These are phyloP conservation scores for Corchorus olitorius DNA, from an alignment of 345 rosid species.

Conservation along the genomic window DNA sequence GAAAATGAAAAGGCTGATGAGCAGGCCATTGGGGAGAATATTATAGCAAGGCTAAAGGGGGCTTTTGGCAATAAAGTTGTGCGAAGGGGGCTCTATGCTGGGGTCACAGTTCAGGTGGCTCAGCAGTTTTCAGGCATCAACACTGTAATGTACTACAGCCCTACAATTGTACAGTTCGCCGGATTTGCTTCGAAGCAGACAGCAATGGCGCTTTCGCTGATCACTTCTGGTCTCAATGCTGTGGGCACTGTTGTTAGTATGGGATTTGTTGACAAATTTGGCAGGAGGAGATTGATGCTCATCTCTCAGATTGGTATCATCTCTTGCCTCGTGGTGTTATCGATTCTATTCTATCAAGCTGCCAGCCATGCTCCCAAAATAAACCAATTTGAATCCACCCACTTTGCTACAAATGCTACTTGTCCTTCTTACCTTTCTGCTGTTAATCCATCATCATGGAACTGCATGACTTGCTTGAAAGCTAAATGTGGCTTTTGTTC, in stretches of 20 bases:
- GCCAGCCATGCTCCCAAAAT: conserved; percentile 54
- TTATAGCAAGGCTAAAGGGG: conserved; percentile 54
- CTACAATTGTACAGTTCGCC: conserved; percentile 77
- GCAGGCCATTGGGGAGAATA: conserved; percentile 44
- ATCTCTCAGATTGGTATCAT: conserved; percentile 78
- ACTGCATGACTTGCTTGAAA: conserved; percentile 68
- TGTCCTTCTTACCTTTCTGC: conserved; percentile 46
- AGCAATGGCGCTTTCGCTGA: conserved; percentile 73
- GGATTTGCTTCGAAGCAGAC: conserved; percentile 85
- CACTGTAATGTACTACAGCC: conserved; percentile 85
- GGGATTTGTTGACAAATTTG: conserved; percentile 71
- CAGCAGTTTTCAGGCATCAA: conserved; percentile 92
- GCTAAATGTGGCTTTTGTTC: conserved; percentile 68
- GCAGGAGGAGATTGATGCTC: conserved; percentile 77
- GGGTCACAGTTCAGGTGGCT: conserved; percentile 81
- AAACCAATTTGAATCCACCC: conserved; percentile 31
- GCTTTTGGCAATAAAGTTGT: conserved; percentile 51
- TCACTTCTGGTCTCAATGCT: conserved; percentile 83
- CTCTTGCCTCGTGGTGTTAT: conserved; percentile 47
- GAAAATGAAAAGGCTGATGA: conserved; percentile 65
- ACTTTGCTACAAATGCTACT: conserved; percentile 61
- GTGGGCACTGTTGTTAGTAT: conserved; percentile 69
- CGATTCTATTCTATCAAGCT: conserved; percentile 60
- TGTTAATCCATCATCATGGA: conserved; percentile 44
- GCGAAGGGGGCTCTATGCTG: conserved; percentile 76